These are phyloP conservation scores for Cladobotryum protrusum DNA, from an alignment of 2,329 filamentous ascomycete genomes.

Conservation along the genomic window DNA sequence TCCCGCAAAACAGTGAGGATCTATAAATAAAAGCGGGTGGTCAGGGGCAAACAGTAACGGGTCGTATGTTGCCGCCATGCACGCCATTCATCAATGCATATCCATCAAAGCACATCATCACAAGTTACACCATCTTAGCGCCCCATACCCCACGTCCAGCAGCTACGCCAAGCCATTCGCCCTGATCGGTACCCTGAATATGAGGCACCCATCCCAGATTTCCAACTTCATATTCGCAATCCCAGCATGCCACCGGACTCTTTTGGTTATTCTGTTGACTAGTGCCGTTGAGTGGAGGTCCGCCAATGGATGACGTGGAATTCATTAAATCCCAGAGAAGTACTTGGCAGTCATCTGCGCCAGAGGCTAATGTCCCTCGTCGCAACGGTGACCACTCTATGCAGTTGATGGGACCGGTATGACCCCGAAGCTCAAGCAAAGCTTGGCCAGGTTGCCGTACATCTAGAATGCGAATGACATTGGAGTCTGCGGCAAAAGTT, in stretches of 20 bases:
- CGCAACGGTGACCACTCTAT: conserved; percentile 92
- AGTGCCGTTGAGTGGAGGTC: conserved; percentile 41
- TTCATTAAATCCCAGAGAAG: conserved; percentile 91
- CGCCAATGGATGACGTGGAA: conserved; percentile 36
- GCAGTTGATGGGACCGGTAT: conserved; percentile 78
- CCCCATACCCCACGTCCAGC: conserved; percentile 79
- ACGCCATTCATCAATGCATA: not conserved
- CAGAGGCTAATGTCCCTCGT: conserved; percentile 82
- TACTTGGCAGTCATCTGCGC: conserved; percentile 86
- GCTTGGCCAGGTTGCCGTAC: conserved; percentile 95
- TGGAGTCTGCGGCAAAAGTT: conserved; percentile 94
- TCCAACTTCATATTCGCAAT: conserved; percentile 79
- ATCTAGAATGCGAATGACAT: conserved; percentile 87
- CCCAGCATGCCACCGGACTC: conserved; percentile 70
- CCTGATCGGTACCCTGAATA: conserved; percentile 58
- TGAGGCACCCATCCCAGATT: conserved; percentile 82
- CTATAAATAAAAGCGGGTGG: conserved; percentile 5
- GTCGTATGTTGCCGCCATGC: not conserved
- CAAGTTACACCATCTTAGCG: conserved; percentile 47
- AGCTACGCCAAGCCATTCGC: conserved; percentile 79
- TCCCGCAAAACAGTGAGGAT: conserved; percentile 1
- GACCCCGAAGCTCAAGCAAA: conserved; percentile 84
- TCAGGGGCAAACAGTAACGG: not conserved
- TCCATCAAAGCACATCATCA: conserved; percentile 15
- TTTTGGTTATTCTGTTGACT: conserved; percentile 51